Evolutionary conservation across 257 asterid species (phyloP), one percentile per base, ranked within the genome.

Genomic region (Ehretia macrophylla): DNA sequence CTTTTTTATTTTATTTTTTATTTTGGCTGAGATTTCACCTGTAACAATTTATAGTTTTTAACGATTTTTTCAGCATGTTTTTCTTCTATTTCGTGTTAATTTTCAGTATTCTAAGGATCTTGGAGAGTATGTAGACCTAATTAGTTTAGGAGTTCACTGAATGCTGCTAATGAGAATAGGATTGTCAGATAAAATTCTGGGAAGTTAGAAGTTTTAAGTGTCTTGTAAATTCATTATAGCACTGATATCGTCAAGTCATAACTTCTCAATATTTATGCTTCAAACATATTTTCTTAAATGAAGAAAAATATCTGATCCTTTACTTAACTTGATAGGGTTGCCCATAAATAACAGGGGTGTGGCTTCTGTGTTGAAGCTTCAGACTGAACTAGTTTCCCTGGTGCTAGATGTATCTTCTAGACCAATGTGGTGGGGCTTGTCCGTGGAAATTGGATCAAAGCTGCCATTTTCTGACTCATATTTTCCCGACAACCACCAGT

Each of bases 341-440:
- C 12, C 16, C 4, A 42, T 42, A 10, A 58, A 58, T 78, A 63
- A 78, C 94, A 88, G 95, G 95, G 95, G 95, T 66, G 73, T 88
- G 87, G 75, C 85, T 76, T 76, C 88, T 63, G 66, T 83, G 55
- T 56, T 85, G 72, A 83, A 83, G 70, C 84, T 88, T 71, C 90
- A 76, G 65, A 74, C 64, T 32, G 77, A 75, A 71, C 54, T 85
- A 58, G 87, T 81, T 55, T 71, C 63, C 32, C 72, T 73, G 35
- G 59, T 83, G 72, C 79, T 85, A 54, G 94, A 88, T 65, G 63
- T 88, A 59, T 55, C 77, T 68, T 81, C 86, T 71, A 78, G 93
- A 71, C 96, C 95, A 5, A 80, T 77, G 88, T 63, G 80, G 77
- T 88, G 96, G 96, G 96, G 88, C 60, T 54, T 88, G 65, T 75